These are phyloP conservation scores for Cyberlindnera japonica DNA, from an alignment of 805 yeast species.

Conservation along the genomic window DNA sequence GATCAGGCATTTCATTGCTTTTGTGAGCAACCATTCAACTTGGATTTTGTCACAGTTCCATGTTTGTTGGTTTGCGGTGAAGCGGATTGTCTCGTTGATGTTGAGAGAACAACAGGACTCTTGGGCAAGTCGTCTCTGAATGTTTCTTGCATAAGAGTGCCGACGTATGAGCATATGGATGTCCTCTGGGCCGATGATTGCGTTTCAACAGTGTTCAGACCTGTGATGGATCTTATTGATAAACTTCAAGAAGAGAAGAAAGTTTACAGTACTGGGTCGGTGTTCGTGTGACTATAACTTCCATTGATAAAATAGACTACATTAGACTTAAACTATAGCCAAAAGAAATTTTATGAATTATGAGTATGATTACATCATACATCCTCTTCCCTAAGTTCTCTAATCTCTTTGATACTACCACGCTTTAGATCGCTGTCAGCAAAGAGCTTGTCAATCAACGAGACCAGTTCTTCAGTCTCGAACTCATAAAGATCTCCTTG, in stretches of 20 bases:
- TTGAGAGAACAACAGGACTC: constrained; percentile 52
- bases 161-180: constrained; percentile 73
- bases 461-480: constrained; percentile 34
- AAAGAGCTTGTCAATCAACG: constrained; percentile 35
- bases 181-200: constrained; percentile 73
- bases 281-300: constrained; percentile 6
- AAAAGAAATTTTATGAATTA: neutral
- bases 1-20: constrained; percentile 71
- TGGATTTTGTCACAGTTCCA: constrained; percentile 51
- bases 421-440: constrained; percentile 37
- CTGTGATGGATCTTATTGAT: constrained; percentile 48
- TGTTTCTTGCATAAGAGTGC: constrained; percentile 39
- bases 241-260: neutral
- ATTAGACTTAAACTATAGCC: neutral
- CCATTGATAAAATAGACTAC: neutral
- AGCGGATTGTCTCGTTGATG: constrained; percentile 67
- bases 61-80: constrained; percentile 65
- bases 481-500: constrained; percentile 39
- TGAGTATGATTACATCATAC: no score
- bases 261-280: constrained; percentile 10
- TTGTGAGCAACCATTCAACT: constrained; percentile 39
- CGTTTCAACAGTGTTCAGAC: constrained; percentile 32
- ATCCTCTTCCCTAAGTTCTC: constrained; percentile 40
- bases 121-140: constrained; percentile 39
- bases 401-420: constrained; percentile 34